Conservation (phyloP, 148 eudicot species). For the Selenicereus undatus region DNA sequence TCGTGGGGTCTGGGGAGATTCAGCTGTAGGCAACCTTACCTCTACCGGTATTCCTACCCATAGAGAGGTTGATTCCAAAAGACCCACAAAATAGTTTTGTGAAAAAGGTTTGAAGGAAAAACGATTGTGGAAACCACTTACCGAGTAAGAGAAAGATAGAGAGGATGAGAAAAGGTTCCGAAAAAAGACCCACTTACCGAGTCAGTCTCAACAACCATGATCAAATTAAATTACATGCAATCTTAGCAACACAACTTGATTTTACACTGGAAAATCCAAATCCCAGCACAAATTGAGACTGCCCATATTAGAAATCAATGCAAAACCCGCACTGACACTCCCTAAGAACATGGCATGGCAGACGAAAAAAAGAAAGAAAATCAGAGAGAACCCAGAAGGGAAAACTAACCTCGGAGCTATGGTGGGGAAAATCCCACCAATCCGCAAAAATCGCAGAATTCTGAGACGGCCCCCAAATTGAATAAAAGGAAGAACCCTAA, state of each 20-base stretch:
- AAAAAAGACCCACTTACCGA: too few relatives aligned
- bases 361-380: background rate
- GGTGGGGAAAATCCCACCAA: constrained; percentile 17
- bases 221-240: background rate
- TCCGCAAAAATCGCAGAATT: constrained; percentile 16
- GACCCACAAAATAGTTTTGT: too few relatives aligned
- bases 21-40: too few relatives aligned
- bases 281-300: background rate
- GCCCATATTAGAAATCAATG: background rate
- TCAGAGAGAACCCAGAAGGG: constrained; percentile 8
- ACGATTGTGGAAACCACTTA: too few relatives aligned
- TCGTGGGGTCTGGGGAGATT: too few relatives aligned
- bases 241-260: background rate
- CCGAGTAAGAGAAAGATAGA: too few relatives aligned
- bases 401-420: constrained; percentile 20
- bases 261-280: background rate
- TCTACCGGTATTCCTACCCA: too few relatives aligned
- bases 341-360: too few relatives aligned
- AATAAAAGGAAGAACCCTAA: constrained; percentile 2
- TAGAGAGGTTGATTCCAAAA: too few relatives aligned
- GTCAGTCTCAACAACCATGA: background rate
- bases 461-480: constrained; percentile 5
- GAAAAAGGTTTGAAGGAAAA: too few relatives aligned
- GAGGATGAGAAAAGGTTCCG: too few relatives aligned
- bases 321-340: background rate